Conservation (phyloP, 192 early-diverging fungal species). For the Piromyces finnis region DNA sequence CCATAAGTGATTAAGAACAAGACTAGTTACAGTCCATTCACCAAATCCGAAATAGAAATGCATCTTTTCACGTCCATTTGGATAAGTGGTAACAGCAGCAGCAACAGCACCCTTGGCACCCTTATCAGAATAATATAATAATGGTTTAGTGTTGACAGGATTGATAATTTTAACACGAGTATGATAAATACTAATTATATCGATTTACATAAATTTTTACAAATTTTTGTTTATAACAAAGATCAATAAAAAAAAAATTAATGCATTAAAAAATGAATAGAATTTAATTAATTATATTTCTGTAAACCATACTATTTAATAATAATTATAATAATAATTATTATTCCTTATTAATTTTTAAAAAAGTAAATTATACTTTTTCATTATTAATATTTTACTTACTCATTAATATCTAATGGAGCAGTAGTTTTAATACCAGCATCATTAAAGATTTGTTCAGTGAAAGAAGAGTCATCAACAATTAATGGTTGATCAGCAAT, state of each 20-base stretch:
- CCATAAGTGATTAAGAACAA: constrained; percentile 14
- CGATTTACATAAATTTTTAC: too few species aligned
- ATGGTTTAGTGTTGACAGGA: neutral
- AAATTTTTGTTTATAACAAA: too few species aligned
- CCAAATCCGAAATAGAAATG: constrained; percentile 21
- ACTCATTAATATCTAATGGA: neutral
- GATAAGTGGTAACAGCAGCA: constrained; percentile 8
- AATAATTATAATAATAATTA: too few species aligned
- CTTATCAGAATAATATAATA: neutral
- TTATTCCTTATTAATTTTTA: too few species aligned
- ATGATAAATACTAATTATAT: neutral
- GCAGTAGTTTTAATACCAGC: neutral
- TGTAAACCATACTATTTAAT: too few species aligned
- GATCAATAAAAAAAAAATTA: too few species aligned
- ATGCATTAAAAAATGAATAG: too few species aligned
- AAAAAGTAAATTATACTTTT: too few species aligned
- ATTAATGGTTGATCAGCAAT: neutral
- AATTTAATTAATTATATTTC: too few species aligned
- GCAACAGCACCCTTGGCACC: neutral
- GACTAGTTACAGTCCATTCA: constrained; percentile 11
- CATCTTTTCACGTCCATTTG: constrained; percentile 18
- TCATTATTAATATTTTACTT: too few species aligned
- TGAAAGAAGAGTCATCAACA: neutral
- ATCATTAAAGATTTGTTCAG: neutral
- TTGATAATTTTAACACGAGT: neutral